Evolutionary conservation across 2,329 filamentous ascomycete genomes (phyloP).

Genomic region (Aspergillus niger): DNA sequence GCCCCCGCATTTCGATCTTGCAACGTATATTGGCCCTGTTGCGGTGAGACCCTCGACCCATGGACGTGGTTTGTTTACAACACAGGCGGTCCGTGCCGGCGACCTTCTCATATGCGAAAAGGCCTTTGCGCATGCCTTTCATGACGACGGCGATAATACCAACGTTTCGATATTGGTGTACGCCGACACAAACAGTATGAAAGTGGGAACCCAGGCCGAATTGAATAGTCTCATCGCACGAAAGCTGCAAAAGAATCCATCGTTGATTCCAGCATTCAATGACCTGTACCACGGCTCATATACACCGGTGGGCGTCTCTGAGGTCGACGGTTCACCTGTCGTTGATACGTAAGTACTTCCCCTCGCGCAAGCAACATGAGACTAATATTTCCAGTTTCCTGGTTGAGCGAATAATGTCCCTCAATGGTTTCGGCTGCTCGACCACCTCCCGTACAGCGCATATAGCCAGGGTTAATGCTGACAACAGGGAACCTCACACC

Average conservation of each 20-base stretch:
- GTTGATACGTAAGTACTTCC: constrained; percentile 49
- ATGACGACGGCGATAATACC: neutral
- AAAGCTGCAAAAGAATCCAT: constrained; percentile 50
- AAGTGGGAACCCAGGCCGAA: constrained; percentile 43
- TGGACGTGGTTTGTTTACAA: constrained; percentile 57
- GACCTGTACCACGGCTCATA: constrained; percentile 49
- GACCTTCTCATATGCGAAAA: constrained; percentile 60
- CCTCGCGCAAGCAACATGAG: neutral
- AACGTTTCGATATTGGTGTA: constrained; percentile 44
- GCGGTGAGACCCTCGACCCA: constrained; percentile 45
- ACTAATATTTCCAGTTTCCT: constrained; percentile 45
- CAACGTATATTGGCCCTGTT: constrained; percentile 49
- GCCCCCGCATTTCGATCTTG: constrained; percentile 51
- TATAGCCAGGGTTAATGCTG: constrained; percentile 8
- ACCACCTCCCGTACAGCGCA: constrained; percentile 27
- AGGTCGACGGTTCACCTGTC: constrained; percentile 43
- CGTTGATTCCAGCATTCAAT: constrained; percentile 33
- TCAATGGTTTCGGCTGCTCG: constrained; percentile 50
- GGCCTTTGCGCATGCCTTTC: constrained; percentile 48
- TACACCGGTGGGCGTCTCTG: constrained; percentile 23
- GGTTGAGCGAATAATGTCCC: constrained; percentile 43
- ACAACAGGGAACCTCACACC: neutral
- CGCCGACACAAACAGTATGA: constrained; percentile 30
- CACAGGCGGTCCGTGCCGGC: constrained; percentile 49
- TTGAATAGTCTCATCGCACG: constrained; percentile 48